Percentiles rank a stretch among this genome's conserved stretches.
Evolutionary conservation across 768 basidiomycete genomes (phyloP).

Genomic region (Dioszegia hungarica): DNA sequence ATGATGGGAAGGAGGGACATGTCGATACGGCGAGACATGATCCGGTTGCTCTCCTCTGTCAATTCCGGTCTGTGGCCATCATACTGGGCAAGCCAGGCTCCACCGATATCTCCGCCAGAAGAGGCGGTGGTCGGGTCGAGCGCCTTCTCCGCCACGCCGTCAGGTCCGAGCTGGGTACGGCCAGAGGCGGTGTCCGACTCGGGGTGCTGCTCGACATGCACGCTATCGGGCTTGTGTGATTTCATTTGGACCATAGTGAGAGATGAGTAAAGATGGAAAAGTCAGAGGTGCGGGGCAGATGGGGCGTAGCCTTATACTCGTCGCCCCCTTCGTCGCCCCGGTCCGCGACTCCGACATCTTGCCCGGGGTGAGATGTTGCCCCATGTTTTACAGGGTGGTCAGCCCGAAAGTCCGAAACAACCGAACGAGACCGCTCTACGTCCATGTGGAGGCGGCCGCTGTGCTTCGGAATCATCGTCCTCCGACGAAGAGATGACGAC

Average conservation of each 20-base stretch:
- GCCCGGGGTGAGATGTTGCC: too few species aligned
- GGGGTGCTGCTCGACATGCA: slow-evolving; percentile 1
- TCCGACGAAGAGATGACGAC: too few species aligned
- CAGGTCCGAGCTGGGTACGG: neutral
- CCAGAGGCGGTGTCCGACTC: neutral
- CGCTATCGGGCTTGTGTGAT: neutral
- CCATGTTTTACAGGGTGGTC: too few species aligned
- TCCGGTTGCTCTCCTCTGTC: slow-evolving; percentile 10
- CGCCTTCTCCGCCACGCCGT: neutral
- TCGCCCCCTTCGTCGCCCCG: too few species aligned
- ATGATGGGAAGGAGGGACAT: slow-evolving; percentile 12
- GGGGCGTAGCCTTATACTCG: too few species aligned
- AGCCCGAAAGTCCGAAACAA: too few species aligned
- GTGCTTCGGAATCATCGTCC: too few species aligned
- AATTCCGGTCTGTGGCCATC: slow-evolving; percentile 7
- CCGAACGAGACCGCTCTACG: too few species aligned
- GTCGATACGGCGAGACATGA: slow-evolving; percentile 9
- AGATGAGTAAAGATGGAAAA: too few species aligned
- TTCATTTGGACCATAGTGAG: neutral
- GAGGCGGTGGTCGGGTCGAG: neutral
- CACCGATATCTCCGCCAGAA: slow-evolving; percentile 8
- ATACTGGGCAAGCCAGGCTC: slow-evolving; percentile 9
- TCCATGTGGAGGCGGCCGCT: too few species aligned
- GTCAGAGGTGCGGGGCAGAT: too few species aligned
- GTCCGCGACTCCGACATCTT: too few species aligned